phyloP scores from a whole-genome alignment of 768 basidiomycete species.

The Trametes elegans region DNA sequence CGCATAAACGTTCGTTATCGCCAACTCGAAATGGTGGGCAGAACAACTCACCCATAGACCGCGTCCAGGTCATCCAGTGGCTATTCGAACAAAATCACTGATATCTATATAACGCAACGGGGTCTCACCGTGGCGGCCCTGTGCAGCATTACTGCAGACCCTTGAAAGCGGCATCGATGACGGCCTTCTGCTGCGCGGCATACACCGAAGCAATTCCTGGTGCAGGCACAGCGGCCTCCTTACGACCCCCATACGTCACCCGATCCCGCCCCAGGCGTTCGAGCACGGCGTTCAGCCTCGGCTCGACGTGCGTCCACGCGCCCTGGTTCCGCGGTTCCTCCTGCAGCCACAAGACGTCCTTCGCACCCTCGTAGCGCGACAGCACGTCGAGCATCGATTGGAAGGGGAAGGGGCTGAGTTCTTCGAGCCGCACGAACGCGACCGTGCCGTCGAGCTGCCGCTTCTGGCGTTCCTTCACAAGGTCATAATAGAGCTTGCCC shows the following conservation, averaged over 20 bases:
- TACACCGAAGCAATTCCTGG: slow-evolving; percentile 75
- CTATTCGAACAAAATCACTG: slow-evolving; percentile 1
- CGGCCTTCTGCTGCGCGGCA: slow-evolving; percentile 56
- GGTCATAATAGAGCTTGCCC: slow-evolving; percentile 89
- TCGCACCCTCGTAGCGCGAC: slow-evolving; percentile 39
- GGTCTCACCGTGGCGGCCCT: slow-evolving; percentile 3
- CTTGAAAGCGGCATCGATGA: slow-evolving; percentile 60
- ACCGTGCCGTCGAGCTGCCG: slow-evolving; percentile 46
- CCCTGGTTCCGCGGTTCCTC: slow-evolving; percentile 92
- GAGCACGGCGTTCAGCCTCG: slow-evolving; percentile 55
- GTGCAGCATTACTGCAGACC: slow-evolving; percentile 1
- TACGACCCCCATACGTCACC: slow-evolving; percentile 63
- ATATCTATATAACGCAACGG: neutral
- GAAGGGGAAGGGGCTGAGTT: slow-evolving; percentile 89
- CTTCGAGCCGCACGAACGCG: slow-evolving; percentile 78
- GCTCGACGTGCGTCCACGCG: slow-evolving; percentile 64
- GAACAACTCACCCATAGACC: neutral
- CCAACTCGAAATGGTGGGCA: neutral
- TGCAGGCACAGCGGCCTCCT: slow-evolving; percentile 71
- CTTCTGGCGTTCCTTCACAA: slow-evolving; percentile 64
- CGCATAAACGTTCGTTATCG: neutral
- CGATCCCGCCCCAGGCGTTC: slow-evolving; percentile 30
- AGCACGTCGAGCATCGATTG: slow-evolving; percentile 45
- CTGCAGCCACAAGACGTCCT: slow-evolving; percentile 67
- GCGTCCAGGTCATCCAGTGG: neutral